A percentile compares a stretch with the other conserved stretches of the same genome.
These are phyloP conservation scores for Isoetes engelmannii DNA, from an alignment of 83 land plant genomes.

Conservation along the genomic window DNA sequence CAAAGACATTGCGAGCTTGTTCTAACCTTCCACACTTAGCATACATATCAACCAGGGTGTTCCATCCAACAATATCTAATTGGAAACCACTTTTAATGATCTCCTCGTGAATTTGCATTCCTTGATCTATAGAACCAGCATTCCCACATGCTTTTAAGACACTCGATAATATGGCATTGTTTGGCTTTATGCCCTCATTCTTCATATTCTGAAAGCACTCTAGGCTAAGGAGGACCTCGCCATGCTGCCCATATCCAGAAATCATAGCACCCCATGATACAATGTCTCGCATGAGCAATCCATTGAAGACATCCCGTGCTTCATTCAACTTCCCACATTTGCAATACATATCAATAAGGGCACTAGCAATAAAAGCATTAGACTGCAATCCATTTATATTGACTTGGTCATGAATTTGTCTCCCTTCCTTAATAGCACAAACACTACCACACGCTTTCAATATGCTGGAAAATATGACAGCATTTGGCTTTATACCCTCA, in stretches of 20 bases:
- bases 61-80: too few relatives aligned
- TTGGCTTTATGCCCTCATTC: background rate
- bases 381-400: background rate
- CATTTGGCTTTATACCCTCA: conserved; percentile 15
- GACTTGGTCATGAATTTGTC: background rate
- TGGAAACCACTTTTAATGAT: too few relatives aligned
- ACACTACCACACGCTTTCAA: conserved; percentile 5
- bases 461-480: background rate
- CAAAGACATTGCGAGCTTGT: too few relatives aligned
- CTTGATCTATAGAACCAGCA: too few relatives aligned
- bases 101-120: too few relatives aligned
- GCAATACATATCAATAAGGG: conserved; percentile 7
- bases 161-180: too few relatives aligned
- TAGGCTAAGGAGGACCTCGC: background rate
- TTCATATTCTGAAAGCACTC: conserved; percentile 6
- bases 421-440: background rate
- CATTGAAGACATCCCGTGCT: background rate
- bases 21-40: too few relatives aligned
- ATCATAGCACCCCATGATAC: conserved; percentile 1
- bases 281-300: conserved; percentile 7
- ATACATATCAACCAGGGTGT: too few relatives aligned
- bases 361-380: background rate
- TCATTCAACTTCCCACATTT: conserved; percentile 4
- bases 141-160: too few relatives aligned
- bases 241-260: background rate